Base-by-base conservation (phyloP, 2,329 filamentous ascomycete species). In the Plenodomus tracheiphilus region DNA sequence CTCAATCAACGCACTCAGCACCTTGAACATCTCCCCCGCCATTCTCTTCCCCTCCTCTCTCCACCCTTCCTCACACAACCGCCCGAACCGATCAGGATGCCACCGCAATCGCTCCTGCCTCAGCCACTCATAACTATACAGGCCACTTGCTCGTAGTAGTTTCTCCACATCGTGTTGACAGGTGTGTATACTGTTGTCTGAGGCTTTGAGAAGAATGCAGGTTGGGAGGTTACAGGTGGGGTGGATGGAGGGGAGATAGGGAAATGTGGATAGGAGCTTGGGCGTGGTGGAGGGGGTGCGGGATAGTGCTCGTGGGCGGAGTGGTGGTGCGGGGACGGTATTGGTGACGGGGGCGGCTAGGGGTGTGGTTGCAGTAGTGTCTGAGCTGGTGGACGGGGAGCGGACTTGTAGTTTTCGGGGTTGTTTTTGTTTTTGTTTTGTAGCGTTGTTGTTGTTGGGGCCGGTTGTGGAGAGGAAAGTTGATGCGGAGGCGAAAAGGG, bases 1-100 rank as follows among this genome's bases (percentile, higher is more conserved):
- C 32, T 54, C 59, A 40, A 71, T 65, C 44, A 72, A 42, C 5
- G 44, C 54, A 45, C 66, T 66, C 18, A 71, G 59, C 34, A 68
- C 54, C 51, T 72, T 72, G 28, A 70, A 72, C 67, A 72, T 70
- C 51, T 72, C 69, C 20, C 67, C 69, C 1, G 64, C 64, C 53
- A 69, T 46, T 41, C 52, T 65, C 43, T 53, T 60, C 20, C 69
- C 69, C 21, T 47, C 53, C 41, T 71, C 69, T 34, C 67, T 61
- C 54, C 57, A 72, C 6, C 49, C 43, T 39, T 64, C 67, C 15
- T 62, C 63, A 20, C 69, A 72, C 30, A 72, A 25, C 25, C 68
- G 39, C 11, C 67, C 69, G 50, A 72, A 72, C 6, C 68, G 60
- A 54, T 72, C 69, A 0, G 68, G 69, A 62, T 72, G 69, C 69